A percentile compares a stretch with the other conserved stretches of the same genome.
phyloP scores from a whole-genome alignment of 140 eudicot species.

The Flaveria floridana region DNA sequence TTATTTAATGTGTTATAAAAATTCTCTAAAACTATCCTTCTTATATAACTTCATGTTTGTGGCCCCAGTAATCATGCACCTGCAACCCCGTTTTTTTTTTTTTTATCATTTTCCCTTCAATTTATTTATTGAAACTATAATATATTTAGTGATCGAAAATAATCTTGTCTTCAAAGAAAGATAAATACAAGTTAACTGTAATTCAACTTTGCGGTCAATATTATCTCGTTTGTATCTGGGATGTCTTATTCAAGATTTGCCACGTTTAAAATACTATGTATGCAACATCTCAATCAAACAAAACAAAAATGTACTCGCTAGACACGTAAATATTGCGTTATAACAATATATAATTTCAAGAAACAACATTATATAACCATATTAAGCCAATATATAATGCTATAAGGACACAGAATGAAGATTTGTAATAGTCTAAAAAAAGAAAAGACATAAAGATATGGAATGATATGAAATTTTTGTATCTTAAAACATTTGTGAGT shows the following conservation, averaged over 20 bases:
- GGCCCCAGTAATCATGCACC: neutral
- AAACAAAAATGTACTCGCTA: neutral
- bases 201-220: neutral
- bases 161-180: neutral
- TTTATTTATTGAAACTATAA: neutral
- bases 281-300: conserved; percentile 2
- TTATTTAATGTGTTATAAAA: neutral
- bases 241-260: neutral
- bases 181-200: neutral
- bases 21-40: neutral
- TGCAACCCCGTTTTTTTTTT: neutral
- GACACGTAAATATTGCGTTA: too few species aligned
- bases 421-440: too few species aligned
- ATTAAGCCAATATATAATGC: neutral
- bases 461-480: too few species aligned
- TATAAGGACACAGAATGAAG: neutral
- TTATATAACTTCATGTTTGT: conserved; percentile 3
- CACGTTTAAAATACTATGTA: neutral
- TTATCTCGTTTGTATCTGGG: neutral
- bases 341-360: too few species aligned
- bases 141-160: neutral
- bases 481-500: too few species aligned
- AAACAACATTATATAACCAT: too few species aligned
- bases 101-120: neutral
- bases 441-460: too few species aligned